A percentile compares a stretch with the other conserved stretches of the same genome.
Conservation (phyloP, 345 rosid species). For the Camelina sativa region DNA sequence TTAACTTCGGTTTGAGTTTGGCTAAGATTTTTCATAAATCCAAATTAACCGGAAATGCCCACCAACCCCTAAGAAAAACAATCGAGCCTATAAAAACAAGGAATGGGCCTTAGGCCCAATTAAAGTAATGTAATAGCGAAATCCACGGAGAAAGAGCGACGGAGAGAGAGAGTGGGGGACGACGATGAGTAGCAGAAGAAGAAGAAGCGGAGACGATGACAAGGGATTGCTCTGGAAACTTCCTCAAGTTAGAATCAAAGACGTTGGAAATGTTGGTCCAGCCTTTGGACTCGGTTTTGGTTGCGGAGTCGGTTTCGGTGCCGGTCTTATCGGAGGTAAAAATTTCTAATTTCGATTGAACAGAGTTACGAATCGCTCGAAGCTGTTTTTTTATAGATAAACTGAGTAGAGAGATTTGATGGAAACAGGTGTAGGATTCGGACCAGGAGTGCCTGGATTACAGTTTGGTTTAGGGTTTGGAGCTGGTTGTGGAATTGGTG, state of each 20-base stretch:
- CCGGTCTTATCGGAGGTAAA: slow-evolving; percentile 86
- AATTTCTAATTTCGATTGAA: not conserved
- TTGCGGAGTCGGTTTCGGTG: slow-evolving; percentile 83
- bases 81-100: not conserved
- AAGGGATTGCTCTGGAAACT: slow-evolving; percentile 82
- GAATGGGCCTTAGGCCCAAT: slow-evolving; percentile 14
- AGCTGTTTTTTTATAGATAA: not conserved
- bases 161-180: too few relatives aligned
- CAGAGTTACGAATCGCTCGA: slow-evolving; percentile 10
- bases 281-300: slow-evolving; percentile 86
- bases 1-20: too few relatives aligned
- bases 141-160: not conserved
- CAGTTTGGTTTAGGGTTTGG: slow-evolving; percentile 81
- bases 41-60: too few relatives aligned
- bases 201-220: slow-evolving; percentile 47
- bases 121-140: not conserved
- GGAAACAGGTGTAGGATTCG: slow-evolving; percentile 67
- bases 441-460: slow-evolving; percentile 86
- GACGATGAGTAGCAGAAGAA: slow-evolving; percentile 44
- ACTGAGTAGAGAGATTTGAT: slow-evolving; percentile 10
- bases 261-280: slow-evolving; percentile 76
- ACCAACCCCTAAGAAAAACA: too few relatives aligned
- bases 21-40: too few relatives aligned
- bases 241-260: slow-evolving; percentile 63
- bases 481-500: slow-evolving; percentile 87